Evolutionary conservation across 768 basidiomycete genomes (phyloP).

Genomic region (Inosperma sp.): DNA sequence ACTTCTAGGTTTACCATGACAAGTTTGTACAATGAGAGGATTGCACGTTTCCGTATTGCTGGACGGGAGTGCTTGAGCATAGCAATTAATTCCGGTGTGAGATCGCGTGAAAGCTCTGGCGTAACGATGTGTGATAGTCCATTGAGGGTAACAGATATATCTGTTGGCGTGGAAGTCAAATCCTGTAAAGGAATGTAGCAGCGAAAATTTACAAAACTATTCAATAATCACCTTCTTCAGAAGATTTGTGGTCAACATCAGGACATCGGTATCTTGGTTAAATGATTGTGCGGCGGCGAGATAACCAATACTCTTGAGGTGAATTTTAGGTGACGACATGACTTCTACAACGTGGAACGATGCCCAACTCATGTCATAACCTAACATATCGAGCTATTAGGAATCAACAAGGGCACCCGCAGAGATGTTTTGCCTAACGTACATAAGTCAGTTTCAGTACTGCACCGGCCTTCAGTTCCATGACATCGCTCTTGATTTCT

Average conservation of each 20-base stretch:
- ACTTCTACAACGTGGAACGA: slow-evolving; percentile 97
- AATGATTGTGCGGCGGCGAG: slow-evolving; percentile 92
- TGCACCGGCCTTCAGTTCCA: slow-evolving; percentile 94
- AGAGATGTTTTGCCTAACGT: slow-evolving; percentile 35
- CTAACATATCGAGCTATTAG: slow-evolving; percentile 91
- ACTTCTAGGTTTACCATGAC: slow-evolving; percentile 81
- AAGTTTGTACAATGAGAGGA: slow-evolving; percentile 77
- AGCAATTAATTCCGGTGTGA: slow-evolving; percentile 76
- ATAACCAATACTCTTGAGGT: slow-evolving; percentile 94
- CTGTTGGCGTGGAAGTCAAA: slow-evolving; percentile 68
- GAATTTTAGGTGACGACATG: slow-evolving; percentile 89
- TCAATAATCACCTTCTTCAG: slow-evolving; percentile 73
- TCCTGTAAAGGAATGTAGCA: slow-evolving; percentile 50
- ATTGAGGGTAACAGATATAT: slow-evolving; percentile 71
- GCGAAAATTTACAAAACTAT: slow-evolving; percentile 4
- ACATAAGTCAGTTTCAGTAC: slow-evolving; percentile 96
- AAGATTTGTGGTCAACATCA: slow-evolving; percentile 95
- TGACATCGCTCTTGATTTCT: slow-evolving; percentile 90
- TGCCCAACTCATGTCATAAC: slow-evolving; percentile 91
- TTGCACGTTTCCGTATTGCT: slow-evolving; percentile 85
- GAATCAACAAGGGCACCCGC: not conserved
- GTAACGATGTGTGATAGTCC: slow-evolving; percentile 84
- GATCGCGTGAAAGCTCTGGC: slow-evolving; percentile 85
- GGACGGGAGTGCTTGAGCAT: slow-evolving; percentile 89
- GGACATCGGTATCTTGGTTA: slow-evolving; percentile 89